Evolutionary conservation across 2,329 filamentous ascomycete species (phyloP), one percentile per base, ranked within the genome.

Genomic region (Fusarium neocosmosporiellum): DNA sequence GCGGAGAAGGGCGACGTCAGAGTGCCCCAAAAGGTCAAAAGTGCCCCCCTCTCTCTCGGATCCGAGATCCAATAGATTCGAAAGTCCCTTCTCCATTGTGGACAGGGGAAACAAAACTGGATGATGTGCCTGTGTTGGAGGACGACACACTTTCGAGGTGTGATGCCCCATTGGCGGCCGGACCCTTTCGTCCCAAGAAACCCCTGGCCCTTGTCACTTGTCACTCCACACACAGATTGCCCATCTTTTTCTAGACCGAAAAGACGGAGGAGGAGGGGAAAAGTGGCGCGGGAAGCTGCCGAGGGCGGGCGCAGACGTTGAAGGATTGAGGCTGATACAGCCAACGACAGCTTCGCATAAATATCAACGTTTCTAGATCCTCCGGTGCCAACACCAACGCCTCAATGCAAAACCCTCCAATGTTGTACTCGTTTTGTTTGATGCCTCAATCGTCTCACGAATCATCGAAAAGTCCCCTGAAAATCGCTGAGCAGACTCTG

Each of bases 171-270:
- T 66, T 46, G 50, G 57, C 27, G 34, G 46, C 31, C 14, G 46
- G 24, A 34, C 22, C 13, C 16, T 53, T 46, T 69, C 27, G 58
- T 66, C 53, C 18, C 39, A 70, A 59, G 43, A 48, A 29, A 48
- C 46, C 63, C 33, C 55, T 59, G 20, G 59, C 60, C 70, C 70
- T 67, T 50, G 66, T 46, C 46, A 11, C 37, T 59, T 55, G 43
- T 41, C 24, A 65, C 60, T 41, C 62, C 41, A 41, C 55, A 46
- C 20, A 69, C 22, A 31, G 53, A 55, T 59, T 71, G 34, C 29
- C 66, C 69, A 72, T 72, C 43, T 41, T 72, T 57, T 72, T 62
- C 37, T 48, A 50, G 70, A 72, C 65, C 70, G 70, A 59, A 72
- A 70, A 70, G 70, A 70, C 50, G 46, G 41, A 50, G 33, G 10